Evolutionary conservation across 805 yeast species (phyloP).

Genomic region (Komagataella mondaviorum): DNA sequence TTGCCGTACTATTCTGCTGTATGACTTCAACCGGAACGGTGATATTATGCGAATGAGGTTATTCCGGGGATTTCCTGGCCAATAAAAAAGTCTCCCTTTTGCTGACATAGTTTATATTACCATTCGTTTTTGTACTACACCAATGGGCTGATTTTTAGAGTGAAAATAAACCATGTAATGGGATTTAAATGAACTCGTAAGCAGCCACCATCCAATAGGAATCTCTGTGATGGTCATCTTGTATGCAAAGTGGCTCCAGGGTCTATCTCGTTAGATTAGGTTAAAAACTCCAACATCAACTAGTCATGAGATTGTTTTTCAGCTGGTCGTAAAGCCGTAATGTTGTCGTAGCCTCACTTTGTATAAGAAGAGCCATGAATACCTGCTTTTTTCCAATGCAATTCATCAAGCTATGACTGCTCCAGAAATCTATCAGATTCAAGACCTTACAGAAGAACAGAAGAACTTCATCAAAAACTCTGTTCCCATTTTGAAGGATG

Average conservation of each 20-base stretch:
- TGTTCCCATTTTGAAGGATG: slow-evolving; percentile 39
- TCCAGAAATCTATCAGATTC: slow-evolving; percentile 12
- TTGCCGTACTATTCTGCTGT: background rate
- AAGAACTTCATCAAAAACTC: slow-evolving; percentile 26
- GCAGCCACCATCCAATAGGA: background rate
- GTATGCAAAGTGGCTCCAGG: background rate
- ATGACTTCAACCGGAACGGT: no score
- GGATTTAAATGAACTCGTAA: background rate
- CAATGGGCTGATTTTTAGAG: background rate
- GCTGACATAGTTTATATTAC: background rate
- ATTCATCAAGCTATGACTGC: background rate
- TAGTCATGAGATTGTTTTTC: background rate
- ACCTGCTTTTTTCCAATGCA: background rate
- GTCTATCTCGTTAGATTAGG: background rate
- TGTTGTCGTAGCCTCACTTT: background rate
- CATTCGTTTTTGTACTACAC: background rate
- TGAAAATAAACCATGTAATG: background rate
- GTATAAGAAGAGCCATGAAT: background rate
- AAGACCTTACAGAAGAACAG: slow-evolving; percentile 18
- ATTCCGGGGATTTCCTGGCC: background rate
- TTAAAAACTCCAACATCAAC: background rate
- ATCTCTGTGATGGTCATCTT: background rate
- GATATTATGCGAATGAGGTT: no score
- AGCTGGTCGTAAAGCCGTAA: background rate
- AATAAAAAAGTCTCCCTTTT: background rate